These are phyloP conservation scores for Lagerstroemia speciosa DNA, from an alignment of 345 rosid genomes.

Conservation along the genomic window DNA sequence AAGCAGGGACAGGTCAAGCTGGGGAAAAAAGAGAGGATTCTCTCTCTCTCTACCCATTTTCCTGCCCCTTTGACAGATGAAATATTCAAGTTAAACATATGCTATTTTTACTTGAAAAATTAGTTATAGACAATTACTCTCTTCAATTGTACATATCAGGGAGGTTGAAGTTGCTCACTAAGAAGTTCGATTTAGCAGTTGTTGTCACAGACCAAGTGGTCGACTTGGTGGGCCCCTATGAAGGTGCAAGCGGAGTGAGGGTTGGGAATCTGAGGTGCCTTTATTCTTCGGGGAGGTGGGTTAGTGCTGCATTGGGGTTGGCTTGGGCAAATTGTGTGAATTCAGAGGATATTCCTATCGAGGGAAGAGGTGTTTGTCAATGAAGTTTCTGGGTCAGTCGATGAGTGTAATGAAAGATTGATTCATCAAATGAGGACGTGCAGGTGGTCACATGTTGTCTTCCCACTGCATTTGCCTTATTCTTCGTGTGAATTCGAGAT, in stretches of 20 bases:
- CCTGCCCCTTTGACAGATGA: too few species aligned
- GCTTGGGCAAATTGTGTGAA: slow-evolving; percentile 85
- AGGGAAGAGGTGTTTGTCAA: slow-evolving; percentile 28
- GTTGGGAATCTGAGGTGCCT: slow-evolving; percentile 60
- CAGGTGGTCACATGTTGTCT: slow-evolving; percentile 52
- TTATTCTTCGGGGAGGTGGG: slow-evolving; percentile 59
- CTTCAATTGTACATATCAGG: too few species aligned
- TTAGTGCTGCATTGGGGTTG: slow-evolving; percentile 65
- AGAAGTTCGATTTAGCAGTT: slow-evolving; percentile 52
- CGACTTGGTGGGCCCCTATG: slow-evolving; percentile 48
- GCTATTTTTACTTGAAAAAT: too few species aligned
- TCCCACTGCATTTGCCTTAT: slow-evolving; percentile 52
- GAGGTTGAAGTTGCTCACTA: slow-evolving; percentile 55
- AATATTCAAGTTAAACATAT: too few species aligned
- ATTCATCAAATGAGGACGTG: slow-evolving; percentile 12
- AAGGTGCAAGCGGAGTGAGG: slow-evolving; percentile 51
- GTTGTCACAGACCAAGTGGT: slow-evolving; percentile 82
- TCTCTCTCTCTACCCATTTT: too few species aligned
- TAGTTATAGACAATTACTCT: too few species aligned
- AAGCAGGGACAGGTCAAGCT: too few species aligned
- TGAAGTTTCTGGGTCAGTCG: slow-evolving; percentile 12
- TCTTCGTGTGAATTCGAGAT: slow-evolving; percentile 70
- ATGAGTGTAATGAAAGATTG: slow-evolving; percentile 7
- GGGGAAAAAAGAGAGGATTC: too few species aligned
- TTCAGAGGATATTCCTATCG: slow-evolving; percentile 64